Base-by-base conservation (phyloP, 2,329 filamentous ascomycete genomes). In the Periconia sp. region DNA sequence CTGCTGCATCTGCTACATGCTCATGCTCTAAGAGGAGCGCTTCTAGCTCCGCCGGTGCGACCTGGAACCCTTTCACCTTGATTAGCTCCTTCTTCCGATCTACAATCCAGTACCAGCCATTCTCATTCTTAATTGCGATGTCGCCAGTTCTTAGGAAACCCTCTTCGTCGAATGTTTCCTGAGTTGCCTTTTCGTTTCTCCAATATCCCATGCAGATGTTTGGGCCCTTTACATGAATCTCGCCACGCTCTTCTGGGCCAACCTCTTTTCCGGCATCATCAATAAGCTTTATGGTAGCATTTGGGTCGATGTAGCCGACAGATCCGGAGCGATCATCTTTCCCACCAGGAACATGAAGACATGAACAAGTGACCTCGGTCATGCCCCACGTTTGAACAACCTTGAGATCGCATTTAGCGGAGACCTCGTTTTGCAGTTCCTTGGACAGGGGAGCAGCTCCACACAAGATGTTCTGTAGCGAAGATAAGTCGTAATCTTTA, bases 1-100 rank as follows among this genome's bases (percentile, higher is more conserved):
- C 85, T 2, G 83, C 86, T 4, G 75, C 85, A 65, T 89, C 86
- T 23, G 74, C 74, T 17, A 89, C 66, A 1, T 69, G 71, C 2
- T 73, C 70, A 55, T 82, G 79, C 11, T 78, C 75, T 11, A 82
- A 63, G 16, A 83, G 61, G 8, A 82, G 52, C 4, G 76, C 78
- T 60, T 84, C 81, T 4, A 84, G 63, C 56, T 84, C 80, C 1
- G 79, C 79, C 1, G 81, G 81, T 9, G 81, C 78, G 10, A 84
- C 81, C 59, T 84, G 81, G 40, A 79, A 76, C 8, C 80, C 81
- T 48, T 80, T 82, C 23, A 82, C 79, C 59, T 83, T 84, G 66
- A 83, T 84, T 38, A 84, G 70, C 57, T 84, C 65, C 43, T 69
- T 69, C 48, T 61, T 62, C 10, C 66, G 52, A 45, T 69, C 66